A percentile compares a stretch with the other conserved stretches of the same genome.
Conservation (phyloP, 2,329 filamentous ascomycete genomes). For the Xylaria sp. region DNA sequence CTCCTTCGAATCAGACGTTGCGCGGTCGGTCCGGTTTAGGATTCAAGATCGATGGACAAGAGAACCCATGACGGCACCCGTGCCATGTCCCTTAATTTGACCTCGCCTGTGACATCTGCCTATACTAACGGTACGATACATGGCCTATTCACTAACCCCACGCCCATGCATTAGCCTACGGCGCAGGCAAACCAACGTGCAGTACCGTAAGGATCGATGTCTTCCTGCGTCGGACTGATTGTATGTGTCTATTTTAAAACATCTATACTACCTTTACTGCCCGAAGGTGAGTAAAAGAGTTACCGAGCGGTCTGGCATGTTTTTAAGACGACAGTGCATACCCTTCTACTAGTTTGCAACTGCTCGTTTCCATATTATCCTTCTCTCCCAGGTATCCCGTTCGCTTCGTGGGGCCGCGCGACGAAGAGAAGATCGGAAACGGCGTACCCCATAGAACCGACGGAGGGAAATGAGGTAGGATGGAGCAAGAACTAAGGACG, state of each 20-base stretch:
- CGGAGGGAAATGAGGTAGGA: constrained; percentile 6
- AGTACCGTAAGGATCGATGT: constrained; percentile 12
- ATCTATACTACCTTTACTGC: neutral
- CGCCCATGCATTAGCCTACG: constrained; percentile 2
- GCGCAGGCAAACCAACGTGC: constrained; percentile 6
- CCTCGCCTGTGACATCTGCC: neutral
- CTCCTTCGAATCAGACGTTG: constrained; percentile 7
- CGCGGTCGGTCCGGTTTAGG: constrained; percentile 2
- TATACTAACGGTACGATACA: neutral
- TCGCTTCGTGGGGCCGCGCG: neutral
- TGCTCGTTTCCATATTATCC: neutral
- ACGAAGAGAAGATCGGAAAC: neutral
- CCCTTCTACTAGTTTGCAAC: no score
- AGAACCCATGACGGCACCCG: neutral
- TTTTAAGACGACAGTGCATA: neutral
- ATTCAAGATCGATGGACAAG: neutral
- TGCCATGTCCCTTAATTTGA: constrained; percentile 19
- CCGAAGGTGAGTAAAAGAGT: constrained; percentile 15
- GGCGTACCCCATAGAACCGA: neutral
- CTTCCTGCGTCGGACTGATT: constrained; percentile 13
- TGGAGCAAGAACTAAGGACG: neutral
- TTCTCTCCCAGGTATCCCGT: neutral
- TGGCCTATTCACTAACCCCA: constrained; percentile 11
- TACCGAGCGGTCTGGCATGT: neutral
- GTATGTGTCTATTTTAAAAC: constrained; percentile 14